These are phyloP conservation scores for Trametes hirsuta DNA, from an alignment of 1,284 basidiomycete species.

Conservation along the genomic window DNA sequence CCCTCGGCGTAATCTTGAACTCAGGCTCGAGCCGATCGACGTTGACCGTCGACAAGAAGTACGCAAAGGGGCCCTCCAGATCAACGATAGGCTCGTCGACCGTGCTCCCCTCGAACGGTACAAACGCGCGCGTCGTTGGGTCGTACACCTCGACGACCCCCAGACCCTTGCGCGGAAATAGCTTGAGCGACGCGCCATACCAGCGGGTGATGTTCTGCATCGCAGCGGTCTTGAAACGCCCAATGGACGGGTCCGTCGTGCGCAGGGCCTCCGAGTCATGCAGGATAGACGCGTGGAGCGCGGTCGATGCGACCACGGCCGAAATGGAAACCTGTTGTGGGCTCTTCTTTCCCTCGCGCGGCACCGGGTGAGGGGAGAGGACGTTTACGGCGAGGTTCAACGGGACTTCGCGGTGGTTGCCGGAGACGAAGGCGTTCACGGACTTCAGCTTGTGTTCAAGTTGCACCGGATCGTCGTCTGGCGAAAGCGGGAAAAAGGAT, in stretches of 20 bases:
- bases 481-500: conserved; percentile 54
- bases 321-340: conserved; percentile 43
- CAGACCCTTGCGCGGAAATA: conserved; percentile 48
- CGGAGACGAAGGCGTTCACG: conserved; percentile 49
- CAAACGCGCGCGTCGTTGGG: conserved; percentile 50
- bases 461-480: conserved; percentile 31
- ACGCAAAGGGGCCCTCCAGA: conserved; percentile 82
- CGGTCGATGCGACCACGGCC: conserved; percentile 72
- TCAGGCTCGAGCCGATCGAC: conserved; percentile 83
- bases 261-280: conserved; percentile 81
- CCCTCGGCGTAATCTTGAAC: conserved; percentile 77
- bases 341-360: conserved; percentile 4
- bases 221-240: conserved; percentile 88
- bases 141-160: conserved; percentile 66
- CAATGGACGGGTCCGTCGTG: conserved; percentile 69
- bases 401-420: conserved; percentile 40
- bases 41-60: conserved; percentile 82
- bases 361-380: conserved; percentile 41
- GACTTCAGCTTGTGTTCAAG: conserved; percentile 54
- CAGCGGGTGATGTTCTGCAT: conserved; percentile 73
- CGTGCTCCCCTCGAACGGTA: conserved; percentile 38
- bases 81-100: conserved; percentile 43
- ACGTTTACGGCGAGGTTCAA: conserved; percentile 65
- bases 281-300: conserved; percentile 89
- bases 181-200: conserved; percentile 64